phyloP scores from a whole-genome alignment of 78 protist species.

The Speleostelium caveatum region DNA sequence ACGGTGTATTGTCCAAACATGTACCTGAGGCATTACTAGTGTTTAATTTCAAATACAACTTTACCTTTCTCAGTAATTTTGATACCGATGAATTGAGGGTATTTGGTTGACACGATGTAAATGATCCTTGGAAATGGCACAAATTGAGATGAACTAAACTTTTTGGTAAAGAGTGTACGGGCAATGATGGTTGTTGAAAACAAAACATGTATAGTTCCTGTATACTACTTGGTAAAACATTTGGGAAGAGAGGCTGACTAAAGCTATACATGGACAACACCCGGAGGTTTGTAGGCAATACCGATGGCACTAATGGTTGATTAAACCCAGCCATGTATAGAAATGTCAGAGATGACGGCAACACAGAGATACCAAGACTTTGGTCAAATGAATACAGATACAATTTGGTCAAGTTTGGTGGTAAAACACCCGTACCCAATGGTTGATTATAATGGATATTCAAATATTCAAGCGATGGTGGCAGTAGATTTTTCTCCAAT shows the following conservation, averaged over 20 bases:
- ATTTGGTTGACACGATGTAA: neutral
- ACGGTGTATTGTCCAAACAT: neutral
- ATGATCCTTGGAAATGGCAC: neutral
- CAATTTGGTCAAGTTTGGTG: neutral
- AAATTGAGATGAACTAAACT: neutral
- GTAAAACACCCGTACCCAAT: neutral
- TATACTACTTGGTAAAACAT: neutral
- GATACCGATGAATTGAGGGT: neutral
- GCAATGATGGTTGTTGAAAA: neutral
- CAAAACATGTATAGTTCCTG: neutral
- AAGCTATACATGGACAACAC: neutral
- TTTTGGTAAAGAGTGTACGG: neutral
- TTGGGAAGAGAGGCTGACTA: neutral
- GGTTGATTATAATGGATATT: neutral
- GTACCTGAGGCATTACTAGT: neutral
- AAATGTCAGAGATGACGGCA: neutral
- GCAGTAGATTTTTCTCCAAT: neutral
- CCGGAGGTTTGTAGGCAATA: neutral
- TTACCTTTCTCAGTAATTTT: neutral
- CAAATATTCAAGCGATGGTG: neutral
- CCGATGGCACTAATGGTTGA: neutral
- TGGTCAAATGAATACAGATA: neutral
- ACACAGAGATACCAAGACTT: neutral
- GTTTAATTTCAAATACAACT: too few relatives aligned
- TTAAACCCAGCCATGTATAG: neutral